A percentile compares a stretch with the other conserved stretches of the same genome.
phyloP scores from a whole-genome alignment of 2,329 filamentous ascomycete genomes.

The Tolypocladium ovalisporum region DNA sequence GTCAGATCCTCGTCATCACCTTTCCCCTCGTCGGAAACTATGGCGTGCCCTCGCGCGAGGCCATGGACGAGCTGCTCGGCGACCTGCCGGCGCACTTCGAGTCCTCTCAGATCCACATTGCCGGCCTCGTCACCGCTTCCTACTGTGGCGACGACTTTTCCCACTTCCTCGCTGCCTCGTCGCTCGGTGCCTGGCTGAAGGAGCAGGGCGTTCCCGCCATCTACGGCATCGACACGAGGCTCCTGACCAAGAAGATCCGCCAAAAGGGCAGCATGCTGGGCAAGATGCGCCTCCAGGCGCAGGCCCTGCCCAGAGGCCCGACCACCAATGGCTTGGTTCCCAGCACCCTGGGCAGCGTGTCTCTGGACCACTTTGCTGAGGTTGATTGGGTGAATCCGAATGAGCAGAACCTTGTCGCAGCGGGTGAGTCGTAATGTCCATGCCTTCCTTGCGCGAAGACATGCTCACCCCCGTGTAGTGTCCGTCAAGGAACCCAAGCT shows the following conservation, averaged over 20 bases:
- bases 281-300: constrained; percentile 64
- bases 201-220: constrained; percentile 91
- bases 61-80: constrained; percentile 72
- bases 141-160: constrained; percentile 95
- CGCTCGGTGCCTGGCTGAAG: constrained; percentile 89
- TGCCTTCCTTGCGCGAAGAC: not conserved
- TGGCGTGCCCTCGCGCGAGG: constrained; percentile 81
- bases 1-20: constrained; percentile 92
- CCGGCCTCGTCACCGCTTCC: constrained; percentile 79
- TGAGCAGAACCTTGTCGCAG: constrained; percentile 79
- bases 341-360: constrained; percentile 13
- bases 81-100: constrained; percentile 91
- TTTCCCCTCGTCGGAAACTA: constrained; percentile 97
- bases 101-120: constrained; percentile 83
- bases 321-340: constrained; percentile 27
- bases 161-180: constrained; percentile 84
- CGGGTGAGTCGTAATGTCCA: constrained; percentile 56
- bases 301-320: constrained; percentile 30
- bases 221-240: constrained; percentile 87
- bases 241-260: constrained; percentile 87
- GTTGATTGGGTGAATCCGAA: constrained; percentile 91
- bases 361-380: constrained; percentile 53
- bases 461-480: constrained; percentile 42
- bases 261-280: constrained; percentile 95
- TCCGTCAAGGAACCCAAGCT: constrained; percentile 80